Evolutionary conservation across 345 rosid species (phyloP), one percentile per base, ranked within the genome.

Genomic region (Syzygium grande): DNA sequence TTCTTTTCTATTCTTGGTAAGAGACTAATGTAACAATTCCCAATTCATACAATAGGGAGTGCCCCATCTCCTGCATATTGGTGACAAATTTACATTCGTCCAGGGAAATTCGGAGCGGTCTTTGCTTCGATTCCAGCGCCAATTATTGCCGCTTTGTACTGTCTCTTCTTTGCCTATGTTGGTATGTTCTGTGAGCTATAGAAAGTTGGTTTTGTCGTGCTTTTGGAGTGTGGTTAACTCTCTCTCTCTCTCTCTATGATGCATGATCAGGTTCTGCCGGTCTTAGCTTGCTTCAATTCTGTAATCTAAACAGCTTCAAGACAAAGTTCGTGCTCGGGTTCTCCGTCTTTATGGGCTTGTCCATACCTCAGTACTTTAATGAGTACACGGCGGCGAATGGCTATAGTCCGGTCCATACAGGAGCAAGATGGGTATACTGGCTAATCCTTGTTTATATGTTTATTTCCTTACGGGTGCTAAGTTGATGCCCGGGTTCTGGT

Each of bases 81-180:
- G 52, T 11, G 41, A 41, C 63, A 88, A 80, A 68, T 15, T 56
- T 84, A 80, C 34, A 14, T 80, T 52, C 73, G 11, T 85, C 41
- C 93, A 93, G 99, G 99, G 65, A 97, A 97, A 91, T 96, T 97
- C 86, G 98, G 98, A 23, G 99, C 98, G 2, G 87, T 96, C 38
- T 96, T 97, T 87, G 99, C 99, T 86, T 96, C 98, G 1, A 95
- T 97, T 89, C 98, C 99, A 65, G 85, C 95, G 61, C 98, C 99
- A 63, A 95, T 97, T 41, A 21, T 95, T 27, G 95, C 97, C 53
- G 98, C 95, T 68, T 52, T 94, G 51, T 92, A 95, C 84, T 96
- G 98, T 88, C 91, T 97, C 54, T 91, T 97, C 91, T 97, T 96
- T 78, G 97, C 96, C 86, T 97, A 97, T 77, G 95, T 95, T 56